Percentiles rank a stretch among this genome's conserved stretches.
Evolutionary conservation across 345 rosid species (phyloP).

Genomic region (Brassica carinata): DNA sequence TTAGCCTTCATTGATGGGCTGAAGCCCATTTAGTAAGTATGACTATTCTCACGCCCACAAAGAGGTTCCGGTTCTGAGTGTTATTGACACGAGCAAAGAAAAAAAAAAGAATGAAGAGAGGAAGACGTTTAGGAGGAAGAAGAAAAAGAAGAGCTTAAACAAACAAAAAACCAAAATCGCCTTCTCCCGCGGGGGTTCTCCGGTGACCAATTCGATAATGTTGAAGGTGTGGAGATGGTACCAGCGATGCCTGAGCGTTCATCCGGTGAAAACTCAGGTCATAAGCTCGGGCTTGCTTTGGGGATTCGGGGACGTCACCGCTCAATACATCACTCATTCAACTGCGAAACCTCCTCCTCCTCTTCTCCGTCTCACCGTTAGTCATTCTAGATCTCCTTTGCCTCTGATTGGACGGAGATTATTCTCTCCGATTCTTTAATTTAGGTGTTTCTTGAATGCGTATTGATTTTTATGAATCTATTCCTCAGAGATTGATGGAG

Average conservation of each 20-base stretch:
- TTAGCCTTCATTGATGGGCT: conserved; percentile 11
- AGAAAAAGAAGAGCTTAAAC: conserved; percentile 12
- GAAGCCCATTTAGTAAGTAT: conserved; percentile 11
- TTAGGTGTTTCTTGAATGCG: neutral
- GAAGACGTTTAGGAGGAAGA: conserved; percentile 12
- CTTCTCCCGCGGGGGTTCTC: conserved; percentile 28
- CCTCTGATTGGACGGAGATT: conserved; percentile 5
- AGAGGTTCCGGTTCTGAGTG: neutral
- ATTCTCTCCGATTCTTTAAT: neutral
- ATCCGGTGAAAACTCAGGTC: conserved; percentile 86
- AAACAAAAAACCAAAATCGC: conserved; percentile 15
- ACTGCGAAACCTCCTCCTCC: conserved; percentile 52
- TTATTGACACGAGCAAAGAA: neutral
- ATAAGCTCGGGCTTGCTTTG: conserved; percentile 89
- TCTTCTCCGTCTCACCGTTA: conserved; percentile 45
- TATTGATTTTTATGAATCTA: conserved; percentile 9
- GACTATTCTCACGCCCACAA: neutral
- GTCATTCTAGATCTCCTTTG: conserved; percentile 10
- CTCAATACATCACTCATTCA: conserved; percentile 82
- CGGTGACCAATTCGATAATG: conserved; percentile 41
- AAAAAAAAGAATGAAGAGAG: conserved; percentile 6
- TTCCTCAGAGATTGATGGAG: conserved; percentile 15
- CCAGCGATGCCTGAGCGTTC: conserved; percentile 63
- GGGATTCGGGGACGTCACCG: conserved; percentile 87
- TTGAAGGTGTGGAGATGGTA: conserved; percentile 85